Evolutionary conservation across 2,329 filamentous ascomycete species (phyloP).

Genomic region (Trichoderma oligosporum): DNA sequence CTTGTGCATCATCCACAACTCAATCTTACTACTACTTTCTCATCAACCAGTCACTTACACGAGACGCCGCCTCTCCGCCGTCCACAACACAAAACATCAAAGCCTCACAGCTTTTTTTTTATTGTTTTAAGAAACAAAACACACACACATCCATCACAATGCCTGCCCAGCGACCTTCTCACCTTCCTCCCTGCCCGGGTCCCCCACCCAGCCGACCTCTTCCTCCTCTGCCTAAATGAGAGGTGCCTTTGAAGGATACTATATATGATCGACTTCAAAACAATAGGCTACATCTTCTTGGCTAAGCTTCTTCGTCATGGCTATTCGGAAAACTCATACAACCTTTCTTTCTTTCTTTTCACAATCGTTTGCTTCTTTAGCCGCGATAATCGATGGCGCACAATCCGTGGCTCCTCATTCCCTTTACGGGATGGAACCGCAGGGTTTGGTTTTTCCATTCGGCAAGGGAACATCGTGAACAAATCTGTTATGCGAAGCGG

Average conservation of each 20-base stretch:
- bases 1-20: not conserved
- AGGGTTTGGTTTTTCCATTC: not conserved
- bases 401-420: not conserved
- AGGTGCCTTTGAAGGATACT: constrained; percentile 30
- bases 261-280: not conserved
- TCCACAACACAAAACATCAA: constrained; percentile 19
- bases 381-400: not conserved
- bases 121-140: too few species aligned
- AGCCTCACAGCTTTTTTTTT: constrained; percentile 10
- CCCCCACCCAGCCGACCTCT: constrained; percentile 62
- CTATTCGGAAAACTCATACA: constrained; percentile 6
- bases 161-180: constrained; percentile 60
- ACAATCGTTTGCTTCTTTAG: not conserved
- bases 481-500: constrained; percentile 17
- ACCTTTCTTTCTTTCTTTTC: not conserved
- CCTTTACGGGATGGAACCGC: not conserved
- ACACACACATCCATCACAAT: constrained; percentile 35
- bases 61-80: constrained; percentile 11
- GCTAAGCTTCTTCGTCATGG: constrained; percentile 12
- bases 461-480: constrained; percentile 1
- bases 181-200: constrained; percentile 64
- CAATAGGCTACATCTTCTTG: constrained; percentile 1
- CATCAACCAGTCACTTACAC: constrained; percentile 13
- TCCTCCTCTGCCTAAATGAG: constrained; percentile 60
- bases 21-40: not conserved